Evolutionary conservation across 768 basidiomycete species (phyloP), one percentile per base, ranked within the genome.

Genomic region (Mycena vulgaris): DNA sequence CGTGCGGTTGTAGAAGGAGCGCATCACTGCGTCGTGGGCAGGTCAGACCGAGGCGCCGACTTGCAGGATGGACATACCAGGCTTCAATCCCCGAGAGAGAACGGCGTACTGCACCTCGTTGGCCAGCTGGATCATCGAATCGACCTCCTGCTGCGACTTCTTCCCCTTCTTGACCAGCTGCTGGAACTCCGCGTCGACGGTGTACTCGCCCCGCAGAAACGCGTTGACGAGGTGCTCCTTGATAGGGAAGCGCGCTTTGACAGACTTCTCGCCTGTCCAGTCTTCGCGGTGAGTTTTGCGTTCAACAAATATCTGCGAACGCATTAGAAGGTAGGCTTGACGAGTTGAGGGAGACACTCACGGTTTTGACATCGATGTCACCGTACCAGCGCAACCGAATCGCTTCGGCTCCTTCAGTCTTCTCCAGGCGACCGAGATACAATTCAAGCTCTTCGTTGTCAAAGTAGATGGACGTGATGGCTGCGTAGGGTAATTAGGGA

Each of bases 201-300:
- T 97, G 81, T 98, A 93, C 77, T 95, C 92, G 21, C 98, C 98
- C 25, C 87, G 85, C 45, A 98, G 81, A 85, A 96, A 99, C 19
- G 93, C 91, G 77, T 98, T 97, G 74, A 99, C 92, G 52, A 94
- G 89, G 70, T 95, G 90, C 78, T 98, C 97, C 78, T 97, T 96
- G 79, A 99, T 92, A 3, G 95, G 91, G 83, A 99, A 98, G 14
- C 97, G 93, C 17, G 96, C 94, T 81, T 98, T 99, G 78, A 99
- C 97, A 13, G 95, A 96, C 81, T 98, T 98, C 81, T 99, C 97
- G 37, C 98, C 98, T 0, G 97, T 99, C 98, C 98, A 99, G 77
- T 99, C 98, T 81, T 99, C 98, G 63, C 96, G 90, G 78, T 99
- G 94, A 0, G 94, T 95, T 81, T 95, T 95, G 47, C 94, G 92